Evolutionary conservation across 495 filamentous ascomycete genomes (phyloP).

Genomic region (Apodospora peruviana): DNA sequence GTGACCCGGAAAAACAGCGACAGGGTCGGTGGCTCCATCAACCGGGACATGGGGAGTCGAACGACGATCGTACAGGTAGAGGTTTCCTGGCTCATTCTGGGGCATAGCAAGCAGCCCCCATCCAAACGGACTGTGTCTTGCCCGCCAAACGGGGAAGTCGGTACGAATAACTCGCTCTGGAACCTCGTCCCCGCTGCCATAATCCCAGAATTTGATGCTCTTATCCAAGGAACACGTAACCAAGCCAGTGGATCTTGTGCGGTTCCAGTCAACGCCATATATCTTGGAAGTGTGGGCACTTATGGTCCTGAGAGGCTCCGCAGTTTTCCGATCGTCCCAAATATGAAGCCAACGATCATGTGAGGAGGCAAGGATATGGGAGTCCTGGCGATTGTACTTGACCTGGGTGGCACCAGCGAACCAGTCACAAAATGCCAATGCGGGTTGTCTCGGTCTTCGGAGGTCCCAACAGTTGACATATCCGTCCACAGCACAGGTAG

Average conservation of each 20-base stretch:
- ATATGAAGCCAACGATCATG: conserved; percentile 83
- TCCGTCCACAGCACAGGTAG: conserved; percentile 89
- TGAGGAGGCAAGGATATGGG: conserved; percentile 79
- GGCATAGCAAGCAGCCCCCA: conserved; percentile 87
- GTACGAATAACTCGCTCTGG: conserved; percentile 73
- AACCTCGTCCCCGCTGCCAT: conserved; percentile 52
- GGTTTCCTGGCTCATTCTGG: conserved; percentile 73
- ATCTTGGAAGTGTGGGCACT: conserved; percentile 92
- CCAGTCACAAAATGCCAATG: conserved; percentile 85
- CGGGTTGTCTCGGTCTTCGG: conserved; percentile 65
- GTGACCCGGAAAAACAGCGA: conserved; percentile 75
- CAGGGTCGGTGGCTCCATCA: conserved; percentile 48
- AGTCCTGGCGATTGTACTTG: conserved; percentile 87
- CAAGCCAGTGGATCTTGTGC: conserved; percentile 61
- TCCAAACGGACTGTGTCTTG: conserved; percentile 90
- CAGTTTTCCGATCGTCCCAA: conserved; percentile 84
- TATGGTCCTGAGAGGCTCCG: conserved; percentile 69
- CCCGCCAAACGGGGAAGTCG: conserved; percentile 85
- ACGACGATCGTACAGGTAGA: conserved; percentile 81
- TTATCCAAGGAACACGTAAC: conserved; percentile 88
- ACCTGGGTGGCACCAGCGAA: conserved; percentile 93
- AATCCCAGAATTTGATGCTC: conserved; percentile 94
- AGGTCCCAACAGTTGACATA: conserved; percentile 95
- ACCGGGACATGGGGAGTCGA: conserved; percentile 32
- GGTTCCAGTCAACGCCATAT: conserved; percentile 93